phyloP scores from a whole-genome alignment of 164 flowering plant species.

The Paratinospora sagittata region DNA sequence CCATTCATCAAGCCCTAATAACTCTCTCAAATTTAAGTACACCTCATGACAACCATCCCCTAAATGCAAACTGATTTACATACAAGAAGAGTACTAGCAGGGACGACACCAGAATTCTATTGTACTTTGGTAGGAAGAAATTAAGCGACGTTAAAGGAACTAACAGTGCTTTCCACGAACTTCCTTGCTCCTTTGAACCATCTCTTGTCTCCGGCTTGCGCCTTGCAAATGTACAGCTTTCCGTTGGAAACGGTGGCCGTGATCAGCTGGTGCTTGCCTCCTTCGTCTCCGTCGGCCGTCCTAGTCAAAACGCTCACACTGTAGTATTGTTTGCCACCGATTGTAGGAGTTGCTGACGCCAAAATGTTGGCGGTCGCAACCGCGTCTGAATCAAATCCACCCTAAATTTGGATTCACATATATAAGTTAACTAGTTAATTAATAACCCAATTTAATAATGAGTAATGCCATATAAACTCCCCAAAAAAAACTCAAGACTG shows the following conservation, averaged over 20 bases:
- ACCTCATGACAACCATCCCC: slow-evolving; percentile 1
- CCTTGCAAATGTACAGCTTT: slow-evolving; percentile 95
- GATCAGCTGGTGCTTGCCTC: slow-evolving; percentile 92
- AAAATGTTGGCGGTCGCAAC: slow-evolving; percentile 91
- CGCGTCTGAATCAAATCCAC: slow-evolving; percentile 68
- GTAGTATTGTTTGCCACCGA: slow-evolving; percentile 68
- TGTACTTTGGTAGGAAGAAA: neutral
- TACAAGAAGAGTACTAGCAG: neutral
- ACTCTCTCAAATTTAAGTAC: neutral
- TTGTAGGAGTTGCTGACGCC: slow-evolving; percentile 45
- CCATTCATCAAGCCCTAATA: neutral
- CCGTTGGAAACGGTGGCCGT: slow-evolving; percentile 73
- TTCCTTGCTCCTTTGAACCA: slow-evolving; percentile 98
- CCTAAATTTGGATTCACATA: slow-evolving; percentile 34
- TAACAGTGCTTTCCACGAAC: slow-evolving; percentile 82
- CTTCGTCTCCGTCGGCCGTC: slow-evolving; percentile 98
- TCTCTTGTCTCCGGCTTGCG: slow-evolving; percentile 99
- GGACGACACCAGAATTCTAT: neutral
- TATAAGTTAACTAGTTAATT: neutral
- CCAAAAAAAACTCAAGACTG: too few species aligned
- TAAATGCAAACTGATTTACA: slow-evolving; percentile 1
- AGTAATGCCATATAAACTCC: too few species aligned
- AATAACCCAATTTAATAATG: neutral
- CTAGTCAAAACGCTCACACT: slow-evolving; percentile 70
- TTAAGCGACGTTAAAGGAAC: slow-evolving; percentile 88